Evolutionary conservation across 2,329 filamentous ascomycete species (phyloP), one percentile per base, ranked within the genome.

Genomic region (Diplodia intermedia): DNA sequence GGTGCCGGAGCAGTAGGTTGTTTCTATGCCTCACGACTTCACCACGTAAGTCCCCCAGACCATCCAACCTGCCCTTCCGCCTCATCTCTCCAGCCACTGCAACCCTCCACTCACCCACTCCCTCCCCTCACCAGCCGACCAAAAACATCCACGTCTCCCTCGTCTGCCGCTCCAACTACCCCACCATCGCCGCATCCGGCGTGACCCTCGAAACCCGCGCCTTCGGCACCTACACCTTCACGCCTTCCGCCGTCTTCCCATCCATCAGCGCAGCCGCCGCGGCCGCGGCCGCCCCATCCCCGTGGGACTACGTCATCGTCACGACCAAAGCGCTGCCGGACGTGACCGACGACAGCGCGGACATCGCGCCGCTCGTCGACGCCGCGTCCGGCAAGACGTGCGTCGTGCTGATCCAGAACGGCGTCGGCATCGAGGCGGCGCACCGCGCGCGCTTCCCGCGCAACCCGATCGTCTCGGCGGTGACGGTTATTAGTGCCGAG

Each of bases 81-180:
- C 71, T 53, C 49, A 1, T 66, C 6, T 26, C 20, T 38, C 29
- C 33, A 31, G 11, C 11, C 1, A 40, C n/a, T n/a, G n/a, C 63
- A 26, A 29, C 36, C 29, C 52, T 29, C 20, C 7, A 12, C 49
- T 15, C 26, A n/a, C 38, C 11, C 8, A 14, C 54, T 33, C 23
- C 38, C 29, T 67, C 29, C 47, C 54, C 38, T 15, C 8, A 33
- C 55, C 69, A 69, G 56, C 66, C 68, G 47, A 72, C 71, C 11
- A 71, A 74, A 1, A 83, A 86, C 67, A 81, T 89, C 50, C 81
- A 85, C 68, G 87, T 91, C 61, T 92, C 90, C 5, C 86, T 91
- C 54, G 88, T 91, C 66, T 91, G 90, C 71, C 86, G 91, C 60
- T 92, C 90, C 50, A 93, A 93, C 80, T 92, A 91, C 82, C 78